Percentiles rank a stretch among this genome's conserved stretches.
Conservation (phyloP, 202 grass and related monocot genomes). For the Alloteropsis angusta region DNA sequence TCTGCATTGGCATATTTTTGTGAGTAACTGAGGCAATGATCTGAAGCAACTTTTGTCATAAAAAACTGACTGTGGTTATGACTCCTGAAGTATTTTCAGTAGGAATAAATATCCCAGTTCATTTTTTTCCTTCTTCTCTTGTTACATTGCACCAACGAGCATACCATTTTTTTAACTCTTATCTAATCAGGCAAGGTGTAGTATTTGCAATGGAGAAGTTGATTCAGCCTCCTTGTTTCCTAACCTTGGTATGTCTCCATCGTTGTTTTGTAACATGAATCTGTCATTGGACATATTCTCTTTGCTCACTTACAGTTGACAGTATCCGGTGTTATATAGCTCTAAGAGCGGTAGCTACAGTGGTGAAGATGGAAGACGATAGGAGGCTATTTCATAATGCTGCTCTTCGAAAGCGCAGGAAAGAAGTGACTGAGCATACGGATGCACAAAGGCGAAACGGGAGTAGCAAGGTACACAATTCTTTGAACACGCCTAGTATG, state of each 20-base stretch:
- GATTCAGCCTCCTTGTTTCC: conserved; percentile 43
- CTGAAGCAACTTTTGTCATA: background rate
- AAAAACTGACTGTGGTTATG: background rate
- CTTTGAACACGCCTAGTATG: background rate
- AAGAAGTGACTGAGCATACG: conserved; percentile 46
- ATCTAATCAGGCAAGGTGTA: conserved; percentile 58
- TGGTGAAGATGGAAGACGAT: conserved; percentile 81
- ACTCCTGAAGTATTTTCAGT: background rate
- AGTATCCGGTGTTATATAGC: conserved; percentile 42
- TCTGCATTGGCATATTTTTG: background rate
- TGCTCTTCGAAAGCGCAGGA: conserved; percentile 65
- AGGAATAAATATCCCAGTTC: background rate
- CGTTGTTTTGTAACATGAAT: background rate
- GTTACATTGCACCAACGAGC: background rate
- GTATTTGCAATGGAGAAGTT: conserved; percentile 56
- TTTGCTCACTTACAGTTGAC: conserved; percentile 29
- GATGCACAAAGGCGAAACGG: conserved; percentile 28
- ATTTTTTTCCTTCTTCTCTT: background rate
- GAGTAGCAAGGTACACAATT: conserved; percentile 35
- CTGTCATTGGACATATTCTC: conserved; percentile 1
- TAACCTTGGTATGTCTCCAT: conserved; percentile 43
- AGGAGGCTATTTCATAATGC: conserved; percentile 61
- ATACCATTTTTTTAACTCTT: background rate
- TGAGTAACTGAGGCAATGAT: background rate
- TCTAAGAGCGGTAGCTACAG: conserved; percentile 70